Evolutionary conservation across 1,139 yeast genomes (phyloP).

Genomic region (Geotrichum candidum): DNA sequence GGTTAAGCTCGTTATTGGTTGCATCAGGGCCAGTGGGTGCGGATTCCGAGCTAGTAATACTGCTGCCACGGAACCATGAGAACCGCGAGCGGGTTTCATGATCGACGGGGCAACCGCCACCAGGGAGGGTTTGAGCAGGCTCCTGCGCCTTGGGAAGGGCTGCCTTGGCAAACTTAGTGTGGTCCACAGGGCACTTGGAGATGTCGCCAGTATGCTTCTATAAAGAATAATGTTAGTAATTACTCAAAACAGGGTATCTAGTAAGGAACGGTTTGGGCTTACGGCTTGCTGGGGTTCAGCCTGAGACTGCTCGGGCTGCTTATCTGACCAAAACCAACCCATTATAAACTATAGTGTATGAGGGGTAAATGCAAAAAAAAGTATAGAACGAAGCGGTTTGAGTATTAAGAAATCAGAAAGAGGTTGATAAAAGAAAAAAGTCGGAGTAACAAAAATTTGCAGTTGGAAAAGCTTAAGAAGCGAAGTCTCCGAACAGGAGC

Average conservation of each 20-base stretch:
- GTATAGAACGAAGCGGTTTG: background rate
- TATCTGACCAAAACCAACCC: slow-evolving; percentile 18
- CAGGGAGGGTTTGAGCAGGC: slow-evolving; percentile 7
- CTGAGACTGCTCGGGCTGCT: background rate
- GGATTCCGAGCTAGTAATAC: background rate
- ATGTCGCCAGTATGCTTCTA: slow-evolving; percentile 2
- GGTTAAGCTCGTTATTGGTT: slow-evolving; percentile 42
- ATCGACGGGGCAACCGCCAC: slow-evolving; percentile 35
- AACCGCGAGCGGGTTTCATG: slow-evolving; percentile 24
- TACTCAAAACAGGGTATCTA: background rate
- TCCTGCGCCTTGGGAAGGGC: slow-evolving; percentile 17
- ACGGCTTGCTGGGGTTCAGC: background rate
- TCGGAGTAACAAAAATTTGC: background rate
- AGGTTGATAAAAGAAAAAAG: background rate
- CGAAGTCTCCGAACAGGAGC: background rate
- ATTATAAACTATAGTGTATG: background rate
- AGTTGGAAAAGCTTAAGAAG: background rate
- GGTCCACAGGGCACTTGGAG: slow-evolving; percentile 44
- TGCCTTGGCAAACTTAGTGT: slow-evolving; percentile 26
- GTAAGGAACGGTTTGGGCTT: background rate
- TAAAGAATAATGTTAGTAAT: background rate
- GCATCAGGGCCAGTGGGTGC: slow-evolving; percentile 29
- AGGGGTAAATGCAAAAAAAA: background rate
- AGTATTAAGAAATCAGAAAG: background rate
- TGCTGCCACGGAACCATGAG: slow-evolving; percentile 21